phyloP scores from a whole-genome alignment of 441 rosid genomes.

The Cnidoscolus chayamansa region DNA sequence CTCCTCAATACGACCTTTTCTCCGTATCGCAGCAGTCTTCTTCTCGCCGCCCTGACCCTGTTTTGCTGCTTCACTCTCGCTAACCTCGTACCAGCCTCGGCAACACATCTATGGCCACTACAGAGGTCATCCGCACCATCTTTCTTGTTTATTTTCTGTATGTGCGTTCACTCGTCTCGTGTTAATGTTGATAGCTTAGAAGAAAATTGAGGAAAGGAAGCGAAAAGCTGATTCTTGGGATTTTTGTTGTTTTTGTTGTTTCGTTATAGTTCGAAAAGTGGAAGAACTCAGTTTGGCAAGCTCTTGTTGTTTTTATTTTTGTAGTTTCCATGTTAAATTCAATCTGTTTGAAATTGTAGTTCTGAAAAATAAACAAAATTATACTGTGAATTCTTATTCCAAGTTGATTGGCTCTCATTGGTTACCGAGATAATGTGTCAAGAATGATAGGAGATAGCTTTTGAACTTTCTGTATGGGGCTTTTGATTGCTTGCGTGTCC shows the following conservation, averaged over 20 bases:
- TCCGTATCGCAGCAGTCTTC: neutral
- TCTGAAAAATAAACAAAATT: neutral
- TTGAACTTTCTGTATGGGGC: neutral
- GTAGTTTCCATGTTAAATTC: neutral
- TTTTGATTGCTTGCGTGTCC: neutral
- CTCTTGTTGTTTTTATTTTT: neutral
- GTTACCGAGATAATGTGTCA: neutral
- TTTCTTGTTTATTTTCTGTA: neutral
- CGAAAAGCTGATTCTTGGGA: neutral
- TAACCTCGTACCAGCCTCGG: neutral
- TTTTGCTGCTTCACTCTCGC: neutral
- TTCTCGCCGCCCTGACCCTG: neutral
- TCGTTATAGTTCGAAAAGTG: too few relatives aligned
- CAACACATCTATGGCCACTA: slow-evolving; percentile 4
- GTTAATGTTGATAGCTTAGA: neutral
- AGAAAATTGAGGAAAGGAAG: neutral
- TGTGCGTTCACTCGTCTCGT: neutral
- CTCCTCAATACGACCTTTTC: neutral
- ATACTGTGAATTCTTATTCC: neutral
- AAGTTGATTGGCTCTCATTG: neutral
- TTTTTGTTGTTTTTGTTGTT: neutral
- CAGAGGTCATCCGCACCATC: slow-evolving; percentile 9
- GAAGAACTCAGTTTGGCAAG: neutral
- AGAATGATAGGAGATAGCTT: neutral
- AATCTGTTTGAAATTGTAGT: neutral